A percentile compares a stretch with the other conserved stretches of the same genome.
These are phyloP conservation scores for Chalaropsis thielavioides DNA, from an alignment of 2,329 filamentous ascomycete genomes.

Conservation along the genomic window DNA sequence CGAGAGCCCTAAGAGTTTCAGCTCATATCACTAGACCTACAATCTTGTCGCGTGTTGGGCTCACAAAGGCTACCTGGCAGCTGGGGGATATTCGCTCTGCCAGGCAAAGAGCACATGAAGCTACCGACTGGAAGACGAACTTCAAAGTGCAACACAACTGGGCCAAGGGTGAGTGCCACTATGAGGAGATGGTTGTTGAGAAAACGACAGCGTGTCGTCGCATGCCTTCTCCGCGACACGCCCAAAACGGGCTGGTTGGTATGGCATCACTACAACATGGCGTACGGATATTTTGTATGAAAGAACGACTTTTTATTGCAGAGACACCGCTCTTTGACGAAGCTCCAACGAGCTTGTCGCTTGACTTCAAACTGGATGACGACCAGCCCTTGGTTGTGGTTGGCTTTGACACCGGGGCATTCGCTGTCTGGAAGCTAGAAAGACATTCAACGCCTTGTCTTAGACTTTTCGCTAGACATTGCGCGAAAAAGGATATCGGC, in stretches of 20 bases:
- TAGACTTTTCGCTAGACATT: background rate
- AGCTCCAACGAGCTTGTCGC: background rate
- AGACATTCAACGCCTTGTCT: background rate
- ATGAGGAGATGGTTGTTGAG: background rate
- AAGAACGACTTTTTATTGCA: background rate
- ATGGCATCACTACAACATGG: background rate
- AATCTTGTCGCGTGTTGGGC: background rate
- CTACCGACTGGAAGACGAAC: conserved; percentile 65
- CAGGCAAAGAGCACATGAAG: background rate
- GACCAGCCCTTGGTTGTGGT: background rate
- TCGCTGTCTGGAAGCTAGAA: background rate
- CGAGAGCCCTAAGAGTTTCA: background rate
- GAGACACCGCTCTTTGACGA: background rate
- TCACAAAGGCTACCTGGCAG: background rate
- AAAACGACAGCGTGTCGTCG: background rate
- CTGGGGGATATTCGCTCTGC: background rate
- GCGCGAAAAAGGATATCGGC: background rate
- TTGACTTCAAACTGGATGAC: background rate
- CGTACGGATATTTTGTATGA: background rate
- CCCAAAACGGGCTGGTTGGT: background rate
- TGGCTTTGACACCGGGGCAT: background rate
- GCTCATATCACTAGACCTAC: background rate
- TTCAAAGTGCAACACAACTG: conserved; percentile 87
- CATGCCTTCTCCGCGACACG: background rate
- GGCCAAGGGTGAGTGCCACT: conserved; percentile 57